Evolutionary conservation across 164 flowering plant species (phyloP).

Genomic region (Chimonanthus salicifolius): DNA sequence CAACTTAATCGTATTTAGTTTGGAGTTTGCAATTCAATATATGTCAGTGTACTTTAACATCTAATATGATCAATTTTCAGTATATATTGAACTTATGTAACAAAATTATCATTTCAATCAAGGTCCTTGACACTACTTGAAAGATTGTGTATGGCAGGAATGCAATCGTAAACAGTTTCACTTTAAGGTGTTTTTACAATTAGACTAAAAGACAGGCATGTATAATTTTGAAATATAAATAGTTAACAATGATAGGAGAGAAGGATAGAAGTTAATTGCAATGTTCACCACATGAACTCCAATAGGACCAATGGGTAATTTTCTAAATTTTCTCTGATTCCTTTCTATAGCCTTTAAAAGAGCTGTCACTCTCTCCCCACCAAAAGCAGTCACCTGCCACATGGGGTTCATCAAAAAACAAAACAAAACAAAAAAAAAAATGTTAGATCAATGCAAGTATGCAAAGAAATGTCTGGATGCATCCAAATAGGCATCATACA

Average conservation of each 20-base stretch:
- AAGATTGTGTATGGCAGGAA: too few relatives aligned
- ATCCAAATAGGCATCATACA: background rate
- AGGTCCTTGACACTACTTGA: too few relatives aligned
- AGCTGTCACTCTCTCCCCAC: conserved; percentile 68
- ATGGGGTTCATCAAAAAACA: background rate
- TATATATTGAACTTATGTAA: too few relatives aligned
- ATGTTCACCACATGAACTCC: conserved; percentile 78
- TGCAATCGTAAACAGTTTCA: too few relatives aligned
- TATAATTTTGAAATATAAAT: too few relatives aligned
- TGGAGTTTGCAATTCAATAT: too few relatives aligned
- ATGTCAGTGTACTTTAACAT: too few relatives aligned
- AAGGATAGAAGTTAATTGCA: background rate
- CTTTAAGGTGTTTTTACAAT: too few relatives aligned
- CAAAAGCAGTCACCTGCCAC: conserved; percentile 88
- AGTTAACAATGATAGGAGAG: background rate
- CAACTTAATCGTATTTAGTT: too few relatives aligned
- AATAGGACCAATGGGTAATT: conserved; percentile 94
- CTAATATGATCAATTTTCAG: too few relatives aligned
- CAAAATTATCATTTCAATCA: too few relatives aligned
- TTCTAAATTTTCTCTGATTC: conserved; percentile 41
- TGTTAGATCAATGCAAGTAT: background rate
- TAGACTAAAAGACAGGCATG: too few relatives aligned
- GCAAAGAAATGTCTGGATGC: background rate
- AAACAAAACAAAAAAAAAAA: background rate
- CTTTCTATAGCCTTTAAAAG: conserved; percentile 69